These are phyloP conservation scores for Chrysophaeum taylorii DNA, from an alignment of 352 stramenopile genomes.

Conservation along the genomic window DNA sequence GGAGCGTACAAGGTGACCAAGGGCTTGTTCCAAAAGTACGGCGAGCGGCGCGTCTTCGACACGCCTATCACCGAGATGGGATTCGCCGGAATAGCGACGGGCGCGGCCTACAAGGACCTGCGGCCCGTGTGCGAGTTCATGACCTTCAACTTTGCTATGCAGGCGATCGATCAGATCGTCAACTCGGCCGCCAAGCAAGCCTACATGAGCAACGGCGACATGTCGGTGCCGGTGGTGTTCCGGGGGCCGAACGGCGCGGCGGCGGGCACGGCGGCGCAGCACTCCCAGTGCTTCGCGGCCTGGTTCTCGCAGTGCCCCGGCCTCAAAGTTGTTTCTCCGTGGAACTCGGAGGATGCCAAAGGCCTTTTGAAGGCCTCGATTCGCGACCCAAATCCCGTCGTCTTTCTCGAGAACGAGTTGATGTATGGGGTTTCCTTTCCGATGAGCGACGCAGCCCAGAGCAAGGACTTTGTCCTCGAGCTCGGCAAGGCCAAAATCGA, in stretches of 20 bases:
- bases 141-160: constrained; percentile 99
- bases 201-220: constrained; percentile 97
- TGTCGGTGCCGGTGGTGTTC: constrained; percentile 97
- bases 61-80: constrained; percentile 97
- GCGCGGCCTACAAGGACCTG: constrained; percentile 88
- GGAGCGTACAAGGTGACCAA: constrained; percentile 97
- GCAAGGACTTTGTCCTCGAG: constrained; percentile 90
- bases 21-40: constrained; percentile 97
- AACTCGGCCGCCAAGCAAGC: constrained; percentile 97
- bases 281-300: constrained; percentile 97
- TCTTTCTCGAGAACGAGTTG: constrained; percentile 98
- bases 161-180: constrained; percentile 99
- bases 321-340: constrained; percentile 94
- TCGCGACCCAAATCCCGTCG: constrained; percentile 95
- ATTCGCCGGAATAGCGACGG: constrained; percentile 74
- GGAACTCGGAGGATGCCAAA: constrained; percentile 92
- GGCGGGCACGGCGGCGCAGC: constrained; percentile 93
- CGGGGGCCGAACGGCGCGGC: constrained; percentile 93
- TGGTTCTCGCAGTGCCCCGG: constrained; percentile 94
- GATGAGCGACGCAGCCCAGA: constrained; percentile 90
- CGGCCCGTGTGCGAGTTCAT: constrained; percentile 99
- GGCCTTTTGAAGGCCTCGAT: constrained; percentile 98
- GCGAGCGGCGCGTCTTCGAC: constrained; percentile 96
- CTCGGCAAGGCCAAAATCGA: constrained; percentile 99
- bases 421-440: constrained; percentile 94